Evolutionary conservation across 2,329 filamentous ascomycete genomes (phyloP).

Genomic region (Paecilomyces sp.): DNA sequence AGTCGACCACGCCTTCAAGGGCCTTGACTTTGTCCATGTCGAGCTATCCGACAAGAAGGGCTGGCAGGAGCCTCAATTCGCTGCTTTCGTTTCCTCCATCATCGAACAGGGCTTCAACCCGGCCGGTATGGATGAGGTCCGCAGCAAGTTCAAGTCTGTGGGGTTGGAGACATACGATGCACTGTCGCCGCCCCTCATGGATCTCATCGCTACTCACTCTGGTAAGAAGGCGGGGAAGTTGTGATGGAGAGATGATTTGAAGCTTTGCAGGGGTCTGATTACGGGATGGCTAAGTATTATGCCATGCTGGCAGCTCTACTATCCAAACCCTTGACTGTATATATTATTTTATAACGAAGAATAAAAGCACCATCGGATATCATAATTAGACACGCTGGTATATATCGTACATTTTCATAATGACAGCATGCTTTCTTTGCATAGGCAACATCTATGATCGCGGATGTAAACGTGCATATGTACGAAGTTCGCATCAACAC

Average conservation of each 20-base stretch:
- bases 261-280: neutral
- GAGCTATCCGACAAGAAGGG: constrained; percentile 54
- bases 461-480: neutral
- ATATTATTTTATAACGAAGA: neutral
- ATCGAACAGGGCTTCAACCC: constrained; percentile 62
- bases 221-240: constrained; percentile 40
- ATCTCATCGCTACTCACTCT: constrained; percentile 50
- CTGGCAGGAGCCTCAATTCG: constrained; percentile 68
- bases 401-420: neutral
- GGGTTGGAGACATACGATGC: constrained; percentile 59
- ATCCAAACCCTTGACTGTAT: neutral
- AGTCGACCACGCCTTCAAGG: constrained; percentile 58
- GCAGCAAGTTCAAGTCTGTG: constrained; percentile 44
- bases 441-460: neutral
- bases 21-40: constrained; percentile 61
- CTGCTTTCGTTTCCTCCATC: constrained; percentile 60
- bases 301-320: neutral
- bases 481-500: neutral
- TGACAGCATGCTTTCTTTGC: neutral
- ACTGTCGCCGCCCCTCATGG: constrained; percentile 57
- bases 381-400: neutral
- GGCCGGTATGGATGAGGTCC: constrained; percentile 47
- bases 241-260: constrained; percentile 5
- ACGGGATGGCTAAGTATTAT: neutral
- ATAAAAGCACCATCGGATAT: neutral